phyloP scores from a whole-genome alignment of 495 filamentous ascomycete species.

The Trichoderma reesei region DNA sequence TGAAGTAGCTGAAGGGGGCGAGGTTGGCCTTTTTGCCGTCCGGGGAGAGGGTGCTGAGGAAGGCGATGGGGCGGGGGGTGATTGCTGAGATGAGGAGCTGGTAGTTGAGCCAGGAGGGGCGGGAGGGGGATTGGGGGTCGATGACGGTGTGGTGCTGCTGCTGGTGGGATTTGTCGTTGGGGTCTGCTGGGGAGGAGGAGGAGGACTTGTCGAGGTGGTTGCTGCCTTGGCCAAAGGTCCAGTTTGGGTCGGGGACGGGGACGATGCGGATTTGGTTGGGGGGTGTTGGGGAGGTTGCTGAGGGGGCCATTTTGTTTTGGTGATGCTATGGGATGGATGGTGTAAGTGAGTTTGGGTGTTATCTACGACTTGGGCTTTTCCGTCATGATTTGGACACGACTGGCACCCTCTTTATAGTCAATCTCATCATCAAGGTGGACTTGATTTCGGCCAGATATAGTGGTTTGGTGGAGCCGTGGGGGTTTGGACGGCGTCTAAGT shows the following conservation, averaged over 20 bases:
- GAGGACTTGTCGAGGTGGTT: slow-evolving; percentile 38
- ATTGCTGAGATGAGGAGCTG: slow-evolving; percentile 85
- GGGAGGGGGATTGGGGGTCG: slow-evolving; percentile 65
- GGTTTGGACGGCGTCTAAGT: too few relatives aligned
- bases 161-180: slow-evolving; percentile 33
- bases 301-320: neutral
- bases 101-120: slow-evolving; percentile 68
- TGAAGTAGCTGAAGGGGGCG: slow-evolving; percentile 79
- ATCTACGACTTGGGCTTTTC: too few relatives aligned
- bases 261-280: neutral
- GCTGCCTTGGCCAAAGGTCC: slow-evolving; percentile 69
- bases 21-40: slow-evolving; percentile 52
- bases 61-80: slow-evolving; percentile 66
- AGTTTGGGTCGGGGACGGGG: slow-evolving; percentile 56
- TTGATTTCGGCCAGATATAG: too few relatives aligned
- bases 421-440: too few relatives aligned
- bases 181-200: slow-evolving; percentile 21
- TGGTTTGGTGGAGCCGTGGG: too few relatives aligned
- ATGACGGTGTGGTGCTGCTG: slow-evolving; percentile 80
- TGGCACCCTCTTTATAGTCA: too few relatives aligned
- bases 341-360: too few relatives aligned
- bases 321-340: too few relatives aligned
- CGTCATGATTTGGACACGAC: too few relatives aligned
- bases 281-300: neutral
- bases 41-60: slow-evolving; percentile 40